Percentiles rank a stretch among this genome's conserved stretches.
Evolutionary conservation across 1,139 yeast genomes (phyloP).

Genomic region (Trichomonascaceae sp.): DNA sequence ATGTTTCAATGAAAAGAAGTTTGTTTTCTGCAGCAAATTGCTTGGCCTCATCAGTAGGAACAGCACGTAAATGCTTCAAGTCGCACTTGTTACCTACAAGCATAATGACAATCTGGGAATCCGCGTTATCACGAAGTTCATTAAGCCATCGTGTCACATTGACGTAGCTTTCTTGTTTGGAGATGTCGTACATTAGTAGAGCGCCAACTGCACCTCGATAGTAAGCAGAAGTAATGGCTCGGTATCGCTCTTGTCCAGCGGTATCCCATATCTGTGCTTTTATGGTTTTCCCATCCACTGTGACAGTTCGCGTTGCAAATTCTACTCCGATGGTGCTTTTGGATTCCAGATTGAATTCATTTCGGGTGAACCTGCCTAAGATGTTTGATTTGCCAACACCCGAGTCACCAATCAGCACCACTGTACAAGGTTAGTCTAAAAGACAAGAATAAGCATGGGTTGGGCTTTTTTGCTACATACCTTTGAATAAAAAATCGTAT

Average conservation of each 20-base stretch:
- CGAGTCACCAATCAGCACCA: conserved; percentile 94
- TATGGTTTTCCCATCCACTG: conserved; percentile 89
- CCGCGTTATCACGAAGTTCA: conserved; percentile 94
- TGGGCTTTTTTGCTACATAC: conserved; percentile 33
- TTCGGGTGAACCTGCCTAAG: conserved; percentile 86
- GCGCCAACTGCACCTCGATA: conserved; percentile 99
- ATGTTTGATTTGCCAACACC: conserved; percentile 97
- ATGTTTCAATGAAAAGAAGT: conserved; percentile 91
- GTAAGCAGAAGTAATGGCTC: conserved; percentile 96
- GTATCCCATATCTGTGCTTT: conserved; percentile 99
- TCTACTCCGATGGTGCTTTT: conserved; percentile 97
- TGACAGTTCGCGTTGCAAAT: conserved; percentile 93
- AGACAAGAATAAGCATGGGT: neutral
- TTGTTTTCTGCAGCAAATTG: conserved; percentile 91
- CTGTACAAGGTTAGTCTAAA: conserved; percentile 23
- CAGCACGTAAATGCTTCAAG: conserved; percentile 91
- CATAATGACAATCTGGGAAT: conserved; percentile 92
- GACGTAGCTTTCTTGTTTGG: conserved; percentile 89
- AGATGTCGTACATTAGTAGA: conserved; percentile 87
- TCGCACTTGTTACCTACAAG: conserved; percentile 96
- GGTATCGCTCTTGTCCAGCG: conserved; percentile 97
- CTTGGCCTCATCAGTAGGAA: conserved; percentile 96
- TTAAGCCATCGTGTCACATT: conserved; percentile 92
- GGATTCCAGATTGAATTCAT: conserved; percentile 91
- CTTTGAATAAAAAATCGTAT: conserved; percentile 91